Base-by-base conservation (phyloP, 306 rosid species). In the Datisca glomerata region DNA sequence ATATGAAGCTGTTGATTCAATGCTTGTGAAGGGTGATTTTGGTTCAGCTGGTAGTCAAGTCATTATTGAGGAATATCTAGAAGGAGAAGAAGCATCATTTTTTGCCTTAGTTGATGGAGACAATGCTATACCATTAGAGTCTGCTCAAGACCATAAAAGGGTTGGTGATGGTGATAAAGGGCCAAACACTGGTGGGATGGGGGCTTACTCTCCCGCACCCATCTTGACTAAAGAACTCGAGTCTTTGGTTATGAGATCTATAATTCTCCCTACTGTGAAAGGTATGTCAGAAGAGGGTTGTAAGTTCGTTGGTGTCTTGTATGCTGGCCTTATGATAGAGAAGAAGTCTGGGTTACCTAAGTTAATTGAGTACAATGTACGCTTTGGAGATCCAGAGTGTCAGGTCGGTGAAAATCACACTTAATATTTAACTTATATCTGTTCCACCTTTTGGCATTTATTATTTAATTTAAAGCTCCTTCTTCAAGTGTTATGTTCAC, bases 361-460 rank as follows among this genome's bases (percentile, higher is more conserved):
- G 62, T 72, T 89, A 48, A 89, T 89, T 3, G 98, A 84, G 72
- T 89, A 89, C 64, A 89, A 89, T 27, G 95, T 89, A 41, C 91
- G 98, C 32, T 83, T 89, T 56, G 98, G 98, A n/a, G 93, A 89
- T 70, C 98, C 98, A 1, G 98, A 89, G 68, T 89, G 98, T 49
- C 95, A 84, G 93, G 96, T 86, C 43, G 49, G 89, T 74, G 24
- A 32, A 43, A 40, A 43, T 54, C n/a, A n/a, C n/a, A n/a, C n/a
- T n/a, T n/a, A n/a, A n/a, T n/a, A n/a, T n/a, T n/a, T n/a, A n/a
- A n/a, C n/a, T n/a, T n/a, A 1, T 15, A 16, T 24, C 0, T 24
- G 15, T 28, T 5, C 17, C 12, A 16, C 51, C 18, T 17, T 12
- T n/a, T n/a, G n/a, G n/a, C n/a, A n/a, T n/a, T n/a, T n/a, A n/a